Base-by-base conservation (phyloP, 1,284 basidiomycete species). In the Megacollybia platyphylla region DNA sequence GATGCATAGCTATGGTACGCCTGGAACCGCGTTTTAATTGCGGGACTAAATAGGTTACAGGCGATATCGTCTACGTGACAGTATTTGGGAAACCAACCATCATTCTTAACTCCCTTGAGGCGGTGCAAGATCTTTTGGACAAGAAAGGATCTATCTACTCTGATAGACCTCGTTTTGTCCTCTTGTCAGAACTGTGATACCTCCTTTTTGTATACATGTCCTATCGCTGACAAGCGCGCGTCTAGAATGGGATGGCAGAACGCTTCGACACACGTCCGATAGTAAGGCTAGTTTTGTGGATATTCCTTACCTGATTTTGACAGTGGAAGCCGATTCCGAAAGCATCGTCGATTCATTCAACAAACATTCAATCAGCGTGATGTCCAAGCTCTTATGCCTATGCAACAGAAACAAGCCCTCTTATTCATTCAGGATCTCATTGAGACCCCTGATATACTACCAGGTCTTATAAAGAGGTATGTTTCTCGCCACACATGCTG, bases 271-370 rank as follows among this genome's bases (percentile, higher is more conserved):
- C 63, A 68, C 51, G 49, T 62, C 39, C 54, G 63, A 62, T 68
- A 68, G 65, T 67, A 53, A 47, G 63, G 49, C n/a, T 17, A 11
- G 10, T 26, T 30, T 37, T 6, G 11, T 28, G 27, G 24, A 24
- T 44, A 7, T 9, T 35, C 39, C 35, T 39, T 40, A 46, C 15
- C 15, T 30, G n/a, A 13, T 10, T 18, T 47, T 40, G n/a, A 36
- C 20, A 68, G 66, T 51, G 67, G 67, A 18, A 64, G 61, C n/a
- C 61, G 65, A 29, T 70, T 72, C 53, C 62, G 66, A 47, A 66
- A 62, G 50, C 70, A 74, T 51, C 61, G 70, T 40, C 64, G 65
- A n/a, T 65, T 70, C 44, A 64, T 72, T 35, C 65, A 71, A 44
- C 60, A 65, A 44, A 58, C 60, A 15, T 69, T 73, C 48, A 71